Percentiles rank a stretch among this genome's conserved stretches.
Evolutionary conservation across 208 protist species (phyloP).

Genomic region (Acanthamoeba castellanii): DNA sequence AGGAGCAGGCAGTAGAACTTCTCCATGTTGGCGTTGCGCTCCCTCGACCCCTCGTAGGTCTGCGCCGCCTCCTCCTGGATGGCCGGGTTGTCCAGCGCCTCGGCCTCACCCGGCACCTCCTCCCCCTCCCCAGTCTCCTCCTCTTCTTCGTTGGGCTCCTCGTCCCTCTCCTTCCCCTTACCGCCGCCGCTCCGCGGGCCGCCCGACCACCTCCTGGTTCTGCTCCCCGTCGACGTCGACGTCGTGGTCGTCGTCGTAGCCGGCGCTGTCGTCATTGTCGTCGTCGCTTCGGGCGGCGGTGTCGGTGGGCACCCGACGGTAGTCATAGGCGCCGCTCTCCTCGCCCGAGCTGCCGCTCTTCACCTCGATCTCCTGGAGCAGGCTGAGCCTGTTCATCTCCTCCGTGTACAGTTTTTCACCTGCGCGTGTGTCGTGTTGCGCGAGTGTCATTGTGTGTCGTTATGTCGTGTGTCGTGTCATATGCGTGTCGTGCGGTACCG

Average conservation of each 20-base stretch:
- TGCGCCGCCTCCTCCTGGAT: conserved; percentile 18
- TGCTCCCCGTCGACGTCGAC: neutral
- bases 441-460: neutral
- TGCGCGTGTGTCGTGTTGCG: neutral
- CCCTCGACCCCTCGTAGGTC: neutral
- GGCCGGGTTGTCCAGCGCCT: neutral
- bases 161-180: neutral
- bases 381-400: conserved; percentile 1
- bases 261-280: neutral
- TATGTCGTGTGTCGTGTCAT: neutral
- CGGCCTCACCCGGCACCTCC: neutral
- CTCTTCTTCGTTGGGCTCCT: neutral
- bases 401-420: conserved; percentile 25
- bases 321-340: neutral
- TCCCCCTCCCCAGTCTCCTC: neutral
- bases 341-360: neutral
- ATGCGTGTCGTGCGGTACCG: neutral
- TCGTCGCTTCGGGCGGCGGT: neutral
- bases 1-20: conserved; percentile 43
- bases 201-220: neutral
- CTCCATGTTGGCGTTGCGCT: neutral
- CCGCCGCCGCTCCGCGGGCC: no score
- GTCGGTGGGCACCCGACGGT: neutral
- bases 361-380: conserved; percentile 9
- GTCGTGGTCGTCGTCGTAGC: neutral